Conservation (phyloP, 495 filamentous ascomycete species). For the Podospora pseudocomata region DNA sequence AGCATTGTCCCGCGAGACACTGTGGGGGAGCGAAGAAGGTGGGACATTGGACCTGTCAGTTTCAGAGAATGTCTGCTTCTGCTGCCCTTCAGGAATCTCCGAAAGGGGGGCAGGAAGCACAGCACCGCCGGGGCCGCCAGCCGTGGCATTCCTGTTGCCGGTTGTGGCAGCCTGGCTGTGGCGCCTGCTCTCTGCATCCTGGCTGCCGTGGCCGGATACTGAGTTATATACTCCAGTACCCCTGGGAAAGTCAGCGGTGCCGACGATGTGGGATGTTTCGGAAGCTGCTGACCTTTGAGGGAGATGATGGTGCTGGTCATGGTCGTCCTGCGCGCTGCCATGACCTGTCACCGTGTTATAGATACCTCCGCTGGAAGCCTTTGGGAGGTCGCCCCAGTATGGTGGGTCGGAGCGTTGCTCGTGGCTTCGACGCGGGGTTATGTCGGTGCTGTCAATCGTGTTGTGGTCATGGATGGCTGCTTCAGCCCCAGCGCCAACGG, state of each 20-base stretch:
- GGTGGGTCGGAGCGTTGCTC: neutral
- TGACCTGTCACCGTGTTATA: slow-evolving; percentile 44
- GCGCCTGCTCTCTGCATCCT: slow-evolving; percentile 23
- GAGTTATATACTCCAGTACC: slow-evolving; percentile 29
- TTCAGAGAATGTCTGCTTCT: neutral
- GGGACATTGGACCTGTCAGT: neutral
- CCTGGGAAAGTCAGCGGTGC: slow-evolving; percentile 19
- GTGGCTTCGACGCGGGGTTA: slow-evolving; percentile 15
- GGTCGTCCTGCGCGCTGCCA: slow-evolving; percentile 37
- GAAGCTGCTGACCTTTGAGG: slow-evolving; percentile 20
- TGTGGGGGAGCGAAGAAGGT: slow-evolving; percentile 13
- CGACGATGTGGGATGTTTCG: slow-evolving; percentile 22
- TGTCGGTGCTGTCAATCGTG: neutral
- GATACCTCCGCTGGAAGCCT: slow-evolving; percentile 30
- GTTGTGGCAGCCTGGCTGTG: slow-evolving; percentile 15
- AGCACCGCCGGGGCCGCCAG: neutral
- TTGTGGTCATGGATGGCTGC: neutral
- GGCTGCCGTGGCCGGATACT: slow-evolving; percentile 28
- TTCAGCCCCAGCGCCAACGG: neutral
- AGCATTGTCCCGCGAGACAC: slow-evolving; percentile 11
- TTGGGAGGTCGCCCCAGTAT: slow-evolving; percentile 42
- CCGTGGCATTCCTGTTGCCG: slow-evolving; percentile 3
- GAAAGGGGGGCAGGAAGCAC: slow-evolving; percentile 16
- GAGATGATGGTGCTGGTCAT: slow-evolving; percentile 31
- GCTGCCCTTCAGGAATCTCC: slow-evolving; percentile 16